Percentiles rank a stretch among this genome's conserved stretches.
Evolutionary conservation across 768 basidiomycete genomes (phyloP).

Genomic region (Pisolithus tinctorius): DNA sequence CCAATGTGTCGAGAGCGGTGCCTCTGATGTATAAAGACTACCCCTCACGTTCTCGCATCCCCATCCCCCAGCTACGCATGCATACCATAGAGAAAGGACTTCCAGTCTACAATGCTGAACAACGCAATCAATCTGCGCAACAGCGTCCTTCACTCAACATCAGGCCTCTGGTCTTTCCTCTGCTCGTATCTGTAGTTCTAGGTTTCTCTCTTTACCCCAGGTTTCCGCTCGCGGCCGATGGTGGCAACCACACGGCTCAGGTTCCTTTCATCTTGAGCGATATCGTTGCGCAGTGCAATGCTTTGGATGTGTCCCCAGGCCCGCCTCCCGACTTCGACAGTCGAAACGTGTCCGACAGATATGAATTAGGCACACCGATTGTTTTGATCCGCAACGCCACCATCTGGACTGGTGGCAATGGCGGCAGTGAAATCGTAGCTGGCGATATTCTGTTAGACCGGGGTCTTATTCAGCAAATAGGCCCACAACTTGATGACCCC

Average conservation of each 20-base stretch:
- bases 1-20: too few species aligned
- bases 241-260: not conserved
- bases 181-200: not conserved
- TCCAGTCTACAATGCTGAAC: not conserved
- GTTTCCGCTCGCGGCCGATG: not conserved
- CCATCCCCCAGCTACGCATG: not conserved
- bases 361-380: conserved; percentile 55
- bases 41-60: too few species aligned
- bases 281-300: conserved; percentile 1
- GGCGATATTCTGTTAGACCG: conserved; percentile 66
- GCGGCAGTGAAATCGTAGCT: conserved; percentile 45
- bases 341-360: conserved; percentile 55
- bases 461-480: conserved; percentile 55
- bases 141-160: not conserved
- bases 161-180: not conserved
- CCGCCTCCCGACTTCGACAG: conserved; percentile 38
- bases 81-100: not conserved
- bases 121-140: not conserved
- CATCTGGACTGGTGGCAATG: conserved; percentile 54
- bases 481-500: conserved; percentile 26
- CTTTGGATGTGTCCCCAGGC: conserved; percentile 22
- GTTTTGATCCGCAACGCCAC: conserved; percentile 69
- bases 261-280: not conserved
- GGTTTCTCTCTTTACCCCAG: not conserved
- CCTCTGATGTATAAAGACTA: too few species aligned